phyloP scores from a whole-genome alignment of 2,329 filamentous ascomycete genomes.

The Aspergillus cejpii region DNA sequence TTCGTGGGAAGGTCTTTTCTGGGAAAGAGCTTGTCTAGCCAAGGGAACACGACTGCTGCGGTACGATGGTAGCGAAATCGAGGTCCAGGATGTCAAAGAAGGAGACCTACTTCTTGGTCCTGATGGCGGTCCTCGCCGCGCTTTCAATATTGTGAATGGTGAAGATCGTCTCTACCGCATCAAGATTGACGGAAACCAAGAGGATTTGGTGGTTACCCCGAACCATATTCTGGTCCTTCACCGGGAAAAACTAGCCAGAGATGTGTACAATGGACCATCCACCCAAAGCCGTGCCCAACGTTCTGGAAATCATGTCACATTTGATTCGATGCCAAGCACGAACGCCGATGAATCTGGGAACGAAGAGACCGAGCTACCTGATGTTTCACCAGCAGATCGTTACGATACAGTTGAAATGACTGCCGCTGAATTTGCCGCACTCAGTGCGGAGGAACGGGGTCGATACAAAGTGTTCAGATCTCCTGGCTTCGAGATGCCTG shows the following conservation, averaged over 20 bases:
- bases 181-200: constrained; percentile 37
- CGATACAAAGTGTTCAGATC: constrained; percentile 35
- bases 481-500: constrained; percentile 26
- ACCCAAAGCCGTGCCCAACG: no score
- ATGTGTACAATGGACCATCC: no score
- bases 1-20: constrained; percentile 94
- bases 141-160: constrained; percentile 47
- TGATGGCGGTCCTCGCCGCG: constrained; percentile 44
- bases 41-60: constrained; percentile 43
- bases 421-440: constrained; percentile 41
- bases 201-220: constrained; percentile 47
- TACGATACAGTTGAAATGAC: constrained; percentile 45
- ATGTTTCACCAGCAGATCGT: constrained; percentile 17
- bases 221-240: constrained; percentile 47
- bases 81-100: constrained; percentile 46
- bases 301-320: no score
- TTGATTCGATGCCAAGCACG: no score
- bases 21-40: constrained; percentile 59
- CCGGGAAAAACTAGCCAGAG: constrained; percentile 25
- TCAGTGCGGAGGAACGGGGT: constrained; percentile 34
- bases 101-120: constrained; percentile 47
- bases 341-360: no score
- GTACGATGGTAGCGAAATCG: constrained; percentile 41
- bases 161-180: constrained; percentile 46
- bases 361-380: constrained; percentile 2